Evolutionary conservation across 768 basidiomycete genomes (phyloP).

Genomic region (Lactarius sp.): DNA sequence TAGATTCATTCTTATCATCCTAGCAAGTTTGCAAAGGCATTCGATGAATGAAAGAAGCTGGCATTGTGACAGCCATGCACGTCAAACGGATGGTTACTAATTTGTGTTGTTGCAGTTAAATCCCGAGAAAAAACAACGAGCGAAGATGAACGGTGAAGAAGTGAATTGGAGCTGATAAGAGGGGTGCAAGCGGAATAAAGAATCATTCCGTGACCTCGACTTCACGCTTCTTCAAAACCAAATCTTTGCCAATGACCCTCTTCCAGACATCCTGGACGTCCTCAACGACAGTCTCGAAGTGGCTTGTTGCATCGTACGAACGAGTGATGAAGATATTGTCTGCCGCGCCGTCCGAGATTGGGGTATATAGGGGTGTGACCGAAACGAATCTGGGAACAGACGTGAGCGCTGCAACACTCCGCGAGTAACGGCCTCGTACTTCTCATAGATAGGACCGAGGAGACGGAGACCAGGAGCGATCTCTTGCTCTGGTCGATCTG

Average conservation of each 20-base stretch:
- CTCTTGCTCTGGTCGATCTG: conserved; percentile 84
- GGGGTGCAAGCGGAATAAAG: conserved; percentile 8
- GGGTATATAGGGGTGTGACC: conserved; percentile 83
- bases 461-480: conserved; percentile 89
- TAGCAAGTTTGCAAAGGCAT: neutral
- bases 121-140: neutral
- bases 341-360: conserved; percentile 69
- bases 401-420: neutral
- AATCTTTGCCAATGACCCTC: conserved; percentile 68
- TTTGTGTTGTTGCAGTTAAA: conserved; percentile 18
- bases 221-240: conserved; percentile 87
- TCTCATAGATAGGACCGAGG: conserved; percentile 88
- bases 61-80: conserved; percentile 2
- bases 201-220: conserved; percentile 53
- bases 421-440: conserved; percentile 47
- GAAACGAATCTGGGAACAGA: conserved; percentile 69
- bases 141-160: neutral
- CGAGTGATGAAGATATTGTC: conserved; percentile 97
- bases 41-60: neutral
- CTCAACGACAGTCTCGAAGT: conserved; percentile 98
- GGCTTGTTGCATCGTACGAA: conserved; percentile 97
- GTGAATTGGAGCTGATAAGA: neutral
- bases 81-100: conserved; percentile 19
- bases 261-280: conserved; percentile 97
- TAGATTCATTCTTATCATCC: conserved; percentile 64